Conservation (phyloP, 176 grass and related monocot species). For the Puya raimondii region DNA sequence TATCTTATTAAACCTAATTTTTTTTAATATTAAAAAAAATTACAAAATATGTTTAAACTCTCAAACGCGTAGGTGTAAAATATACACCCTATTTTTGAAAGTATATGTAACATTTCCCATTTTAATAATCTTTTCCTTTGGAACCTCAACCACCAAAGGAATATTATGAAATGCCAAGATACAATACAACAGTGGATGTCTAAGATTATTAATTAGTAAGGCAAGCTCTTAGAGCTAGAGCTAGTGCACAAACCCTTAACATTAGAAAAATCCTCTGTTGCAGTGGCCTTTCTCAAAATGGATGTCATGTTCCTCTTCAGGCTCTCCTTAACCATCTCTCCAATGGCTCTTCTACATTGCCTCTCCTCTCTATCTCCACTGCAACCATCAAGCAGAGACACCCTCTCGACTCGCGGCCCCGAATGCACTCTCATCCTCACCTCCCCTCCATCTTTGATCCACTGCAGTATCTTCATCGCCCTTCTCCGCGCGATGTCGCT, state of each 20-base stretch:
- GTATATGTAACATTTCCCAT: no score
- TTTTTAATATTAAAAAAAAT: no score
- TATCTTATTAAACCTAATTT: no score
- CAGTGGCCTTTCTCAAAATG: slow-evolving; percentile 45
- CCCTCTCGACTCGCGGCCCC: slow-evolving; percentile 30
- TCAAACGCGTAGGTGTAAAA: no score
- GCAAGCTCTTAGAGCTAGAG: slow-evolving; percentile 91
- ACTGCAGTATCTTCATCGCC: slow-evolving; percentile 64
- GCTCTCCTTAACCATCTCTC: slow-evolving; percentile 66
- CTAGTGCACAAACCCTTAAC: slow-evolving; percentile 37
- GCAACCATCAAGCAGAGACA: neutral
- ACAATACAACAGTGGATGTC: no score
- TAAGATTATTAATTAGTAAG: slow-evolving; percentile 38
- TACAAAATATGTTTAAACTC: no score
- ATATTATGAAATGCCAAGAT: no score
- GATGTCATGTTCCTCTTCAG: slow-evolving; percentile 64
- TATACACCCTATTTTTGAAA: no score
- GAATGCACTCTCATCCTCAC: slow-evolving; percentile 39
- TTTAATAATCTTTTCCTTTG: no score
- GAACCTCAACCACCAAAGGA: no score
- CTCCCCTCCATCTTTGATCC: slow-evolving; percentile 52
- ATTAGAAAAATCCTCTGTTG: slow-evolving; percentile 40
- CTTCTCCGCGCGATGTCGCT: slow-evolving; percentile 47
- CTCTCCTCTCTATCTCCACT: neutral
- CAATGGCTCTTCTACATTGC: slow-evolving; percentile 26